phyloP scores from a whole-genome alignment of 1,284 basidiomycete genomes.

The Marasmius oreades region DNA sequence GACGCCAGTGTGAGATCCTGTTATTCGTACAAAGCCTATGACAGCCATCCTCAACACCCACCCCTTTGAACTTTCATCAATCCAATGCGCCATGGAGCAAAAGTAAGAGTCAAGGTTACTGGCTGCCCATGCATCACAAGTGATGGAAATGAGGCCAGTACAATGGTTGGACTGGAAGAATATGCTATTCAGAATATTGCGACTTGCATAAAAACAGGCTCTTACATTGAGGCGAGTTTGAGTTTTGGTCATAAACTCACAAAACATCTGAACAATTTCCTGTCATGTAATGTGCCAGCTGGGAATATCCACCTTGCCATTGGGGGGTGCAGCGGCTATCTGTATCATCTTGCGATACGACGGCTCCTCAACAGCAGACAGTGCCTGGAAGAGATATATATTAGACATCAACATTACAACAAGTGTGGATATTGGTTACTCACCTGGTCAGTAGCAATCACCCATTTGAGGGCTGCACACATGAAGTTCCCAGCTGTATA shows the following conservation, averaged over 20 bases:
- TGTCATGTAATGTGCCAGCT: neutral
- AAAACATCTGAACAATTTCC: neutral
- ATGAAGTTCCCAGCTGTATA: neutral
- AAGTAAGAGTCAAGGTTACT: neutral
- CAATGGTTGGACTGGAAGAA: neutral
- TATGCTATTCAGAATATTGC: neutral
- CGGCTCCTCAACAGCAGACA: neutral
- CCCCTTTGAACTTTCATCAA: slow-evolving; percentile 2
- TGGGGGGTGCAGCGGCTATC: neutral
- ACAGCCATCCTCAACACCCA: slow-evolving; percentile 28
- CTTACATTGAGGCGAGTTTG: neutral
- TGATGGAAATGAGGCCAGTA: neutral
- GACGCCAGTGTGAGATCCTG: slow-evolving; percentile 28
- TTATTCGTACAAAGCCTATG: slow-evolving; percentile 31
- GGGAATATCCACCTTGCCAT: neutral
- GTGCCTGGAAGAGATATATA: neutral
- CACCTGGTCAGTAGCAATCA: neutral
- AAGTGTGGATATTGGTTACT: neutral
- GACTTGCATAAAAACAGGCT: neutral
- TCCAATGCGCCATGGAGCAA: neutral
- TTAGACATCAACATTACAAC: neutral
- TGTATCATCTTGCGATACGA: neutral
- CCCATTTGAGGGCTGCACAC: neutral
- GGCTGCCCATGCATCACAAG: neutral
- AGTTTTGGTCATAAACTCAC: neutral